phyloP scores from a whole-genome alignment of 1,139 yeast genomes.

The Hyphopichia wangnamkhiaoensis region DNA sequence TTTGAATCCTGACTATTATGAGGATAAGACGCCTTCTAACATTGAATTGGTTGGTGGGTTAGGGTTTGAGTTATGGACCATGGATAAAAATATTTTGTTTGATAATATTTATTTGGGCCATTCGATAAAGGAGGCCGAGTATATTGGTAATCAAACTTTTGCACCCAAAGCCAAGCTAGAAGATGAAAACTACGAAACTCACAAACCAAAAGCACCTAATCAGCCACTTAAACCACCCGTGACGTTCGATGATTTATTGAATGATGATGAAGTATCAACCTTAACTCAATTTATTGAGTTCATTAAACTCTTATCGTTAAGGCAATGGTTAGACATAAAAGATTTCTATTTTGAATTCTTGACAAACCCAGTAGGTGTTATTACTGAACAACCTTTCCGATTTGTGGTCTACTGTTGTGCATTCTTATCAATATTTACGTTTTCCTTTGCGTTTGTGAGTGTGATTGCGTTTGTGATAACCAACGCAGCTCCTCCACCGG shows the following conservation, averaged over 20 bases:
- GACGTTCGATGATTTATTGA: conserved; percentile 37
- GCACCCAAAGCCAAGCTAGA: conserved; percentile 63
- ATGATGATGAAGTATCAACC: conserved; percentile 21
- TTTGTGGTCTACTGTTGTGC: conserved; percentile 48
- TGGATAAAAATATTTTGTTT: conserved; percentile 72
- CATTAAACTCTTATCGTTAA: conserved; percentile 18
- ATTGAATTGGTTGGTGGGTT: conserved; percentile 74
- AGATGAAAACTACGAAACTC: conserved; percentile 32
- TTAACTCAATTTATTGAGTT: conserved; percentile 22
- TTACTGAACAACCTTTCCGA: conserved; percentile 48
- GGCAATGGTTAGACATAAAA: conserved; percentile 26
- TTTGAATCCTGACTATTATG: conserved; percentile 68
- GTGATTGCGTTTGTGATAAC: conserved; percentile 24
- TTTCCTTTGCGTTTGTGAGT: conserved; percentile 43
- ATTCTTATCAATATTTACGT: conserved; percentile 38
- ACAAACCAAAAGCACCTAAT: conserved; percentile 39
- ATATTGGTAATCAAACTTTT: conserved; percentile 76
- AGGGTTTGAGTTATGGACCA: conserved; percentile 91
- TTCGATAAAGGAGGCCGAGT: conserved; percentile 77
- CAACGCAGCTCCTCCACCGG: not conserved
- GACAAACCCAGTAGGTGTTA: conserved; percentile 42
- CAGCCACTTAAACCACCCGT: conserved; percentile 44
- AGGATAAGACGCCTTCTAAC: conserved; percentile 59
- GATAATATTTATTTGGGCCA: conserved; percentile 88
- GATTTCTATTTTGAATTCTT: conserved; percentile 39